A percentile compares a stretch with the other conserved stretches of the same genome.
These are phyloP conservation scores for Xylaria grammica DNA, from an alignment of 495 filamentous ascomycete genomes.

Conservation along the genomic window DNA sequence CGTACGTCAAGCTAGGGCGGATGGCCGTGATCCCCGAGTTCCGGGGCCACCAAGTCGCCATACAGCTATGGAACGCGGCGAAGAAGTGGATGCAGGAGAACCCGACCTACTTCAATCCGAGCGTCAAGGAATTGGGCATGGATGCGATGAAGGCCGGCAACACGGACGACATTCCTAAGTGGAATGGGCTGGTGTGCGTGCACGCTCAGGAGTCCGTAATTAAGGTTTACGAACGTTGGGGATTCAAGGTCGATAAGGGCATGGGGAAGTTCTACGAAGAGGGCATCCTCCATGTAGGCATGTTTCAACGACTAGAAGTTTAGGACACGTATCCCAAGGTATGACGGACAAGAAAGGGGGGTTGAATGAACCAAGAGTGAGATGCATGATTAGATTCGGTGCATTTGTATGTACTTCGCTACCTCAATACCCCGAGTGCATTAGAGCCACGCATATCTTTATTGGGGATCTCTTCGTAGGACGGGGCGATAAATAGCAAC, in stretches of 20 bases:
- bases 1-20: conserved; percentile 79
- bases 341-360: background rate
- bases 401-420: background rate
- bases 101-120: conserved; percentile 56
- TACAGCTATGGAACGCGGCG: conserved; percentile 65
- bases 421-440: background rate
- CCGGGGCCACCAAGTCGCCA: conserved; percentile 66
- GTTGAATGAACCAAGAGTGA: background rate
- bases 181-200: conserved; percentile 72
- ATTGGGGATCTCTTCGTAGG: background rate
- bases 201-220: conserved; percentile 74
- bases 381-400: too few relatives aligned
- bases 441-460: background rate
- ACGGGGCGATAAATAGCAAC: background rate
- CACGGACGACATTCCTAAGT: conserved; percentile 48
- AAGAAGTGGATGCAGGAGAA: conserved; percentile 66
- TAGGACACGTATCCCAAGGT: conserved; percentile 20
- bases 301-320: conserved; percentile 59
- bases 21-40: conserved; percentile 69
- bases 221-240: conserved; percentile 64
- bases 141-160: conserved; percentile 29
- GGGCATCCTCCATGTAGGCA: conserved; percentile 82
- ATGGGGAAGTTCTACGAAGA: conserved; percentile 85
- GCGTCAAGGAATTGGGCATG: conserved; percentile 49
- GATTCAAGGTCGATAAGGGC: conserved; percentile 70